Conservation (phyloP, 2,329 filamentous ascomycete species). For the Cryphonectria naterciae region DNA sequence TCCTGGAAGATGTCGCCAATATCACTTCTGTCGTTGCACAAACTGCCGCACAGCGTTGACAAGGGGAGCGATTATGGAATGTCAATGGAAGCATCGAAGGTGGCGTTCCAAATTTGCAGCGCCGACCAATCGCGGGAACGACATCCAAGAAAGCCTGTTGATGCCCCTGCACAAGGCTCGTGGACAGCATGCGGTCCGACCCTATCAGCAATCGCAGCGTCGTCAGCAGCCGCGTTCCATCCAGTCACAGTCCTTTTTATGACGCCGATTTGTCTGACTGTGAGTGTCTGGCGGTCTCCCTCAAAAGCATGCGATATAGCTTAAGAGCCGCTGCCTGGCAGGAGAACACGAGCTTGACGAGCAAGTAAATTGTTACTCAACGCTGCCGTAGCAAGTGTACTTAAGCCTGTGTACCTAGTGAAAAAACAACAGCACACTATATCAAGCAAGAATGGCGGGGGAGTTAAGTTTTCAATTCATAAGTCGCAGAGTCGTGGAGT, state of each 20-base stretch:
- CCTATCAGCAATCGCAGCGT: neutral
- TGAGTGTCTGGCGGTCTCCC: neutral
- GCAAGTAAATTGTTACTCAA: too few species aligned
- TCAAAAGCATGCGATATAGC: too few species aligned
- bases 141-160: neutral
- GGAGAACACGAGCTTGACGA: neutral
- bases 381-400: neutral
- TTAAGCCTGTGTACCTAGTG: neutral
- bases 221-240: neutral
- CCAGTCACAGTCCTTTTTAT: neutral
- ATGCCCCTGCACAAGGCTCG: slow-evolving; percentile 3
- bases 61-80: neutral
- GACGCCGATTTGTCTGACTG: neutral
- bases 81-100: neutral
- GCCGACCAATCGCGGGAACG: neutral
- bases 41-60: neutral
- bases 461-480: too few species aligned
- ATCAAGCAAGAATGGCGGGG: neutral
- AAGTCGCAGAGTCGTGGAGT: neutral
- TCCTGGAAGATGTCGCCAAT: neutral
- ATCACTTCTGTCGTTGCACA: neutral
- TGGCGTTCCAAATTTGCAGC: neutral
- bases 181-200: neutral
- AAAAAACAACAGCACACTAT: neutral
- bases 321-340: neutral